phyloP scores from a whole-genome alignment of 441 rosid genomes.

The Pelargonium fulgidum region DNA sequence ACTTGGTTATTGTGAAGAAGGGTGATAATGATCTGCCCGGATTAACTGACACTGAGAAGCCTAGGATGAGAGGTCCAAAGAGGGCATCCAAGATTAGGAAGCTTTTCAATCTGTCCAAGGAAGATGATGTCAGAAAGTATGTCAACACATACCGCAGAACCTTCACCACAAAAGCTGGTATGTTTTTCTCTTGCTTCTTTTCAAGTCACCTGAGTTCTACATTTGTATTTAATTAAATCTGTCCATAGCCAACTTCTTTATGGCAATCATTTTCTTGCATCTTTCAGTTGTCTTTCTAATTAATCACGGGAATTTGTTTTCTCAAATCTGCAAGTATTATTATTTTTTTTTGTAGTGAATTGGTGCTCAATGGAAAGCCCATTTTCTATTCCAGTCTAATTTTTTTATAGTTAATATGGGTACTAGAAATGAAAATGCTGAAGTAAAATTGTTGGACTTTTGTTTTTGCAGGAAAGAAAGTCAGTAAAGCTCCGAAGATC shows the following conservation, averaged over 20 bases:
- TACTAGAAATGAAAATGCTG: no score
- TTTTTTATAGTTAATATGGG: no score
- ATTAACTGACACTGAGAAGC: slow-evolving; percentile 45
- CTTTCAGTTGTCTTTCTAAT: no score
- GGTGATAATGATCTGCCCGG: slow-evolving; percentile 55
- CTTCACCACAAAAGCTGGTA: slow-evolving; percentile 50
- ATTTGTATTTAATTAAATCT: no score
- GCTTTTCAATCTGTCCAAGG: slow-evolving; percentile 45
- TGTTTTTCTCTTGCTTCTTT: background rate
- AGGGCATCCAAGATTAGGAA: slow-evolving; percentile 54
- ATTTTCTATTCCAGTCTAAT: background rate
- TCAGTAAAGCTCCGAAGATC: slow-evolving; percentile 62
- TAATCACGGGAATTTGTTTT: no score
- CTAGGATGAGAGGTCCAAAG: slow-evolving; percentile 55
- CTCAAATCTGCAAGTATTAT: no score
- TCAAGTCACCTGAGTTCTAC: no score
- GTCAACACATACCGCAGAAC: slow-evolving; percentile 55
- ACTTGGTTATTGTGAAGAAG: slow-evolving; percentile 51
- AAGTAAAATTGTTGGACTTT: background rate
- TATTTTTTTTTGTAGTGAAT: no score
- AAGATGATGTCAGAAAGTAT: slow-evolving; percentile 52
- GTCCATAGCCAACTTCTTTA: no score
- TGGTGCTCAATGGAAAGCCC: no score
- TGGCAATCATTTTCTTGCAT: no score
- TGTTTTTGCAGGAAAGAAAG: slow-evolving; percentile 43